Base-by-base conservation (phyloP, 495 filamentous ascomycete species). In the Lichenothelia convexa region DNA sequence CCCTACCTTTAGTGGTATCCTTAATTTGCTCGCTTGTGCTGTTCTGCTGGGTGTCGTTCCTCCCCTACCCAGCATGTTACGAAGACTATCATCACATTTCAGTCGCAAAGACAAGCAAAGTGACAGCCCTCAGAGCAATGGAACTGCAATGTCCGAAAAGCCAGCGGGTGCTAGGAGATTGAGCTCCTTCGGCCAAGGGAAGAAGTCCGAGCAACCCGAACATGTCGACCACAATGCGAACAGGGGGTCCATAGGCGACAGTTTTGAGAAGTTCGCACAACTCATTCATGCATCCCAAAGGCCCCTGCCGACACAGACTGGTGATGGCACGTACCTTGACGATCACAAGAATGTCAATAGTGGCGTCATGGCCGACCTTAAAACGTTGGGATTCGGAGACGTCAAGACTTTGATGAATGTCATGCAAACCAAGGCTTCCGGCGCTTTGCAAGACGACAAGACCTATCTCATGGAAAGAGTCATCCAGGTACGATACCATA, bases 381-480 rank as follows among this genome's bases (percentile, higher is more conserved):
- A 64, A 45, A 50, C 61, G 7, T 46, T 89, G 36, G 67, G 68
- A 3, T 61, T 75, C 51, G 63, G 66, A 41, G 71, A 78, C 40
- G 41, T 67, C 32, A 46, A 55, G 26, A 74, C 73, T 4, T 48
- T 75, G 36, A 64, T 62, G 51, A 60, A 67, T 22, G 41, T 72
- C 20, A 55, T 71, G 40, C 57, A 61, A 44, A 59, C 44, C 36
- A 68, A 73, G 49, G 57, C 54, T 16, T 58, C 57, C 13, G 71
- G 78, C 13, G 67, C 73, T 36, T 44, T 71, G 16, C 44, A 58
- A 0, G 73, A 83, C 43, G 81, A 89, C 53, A 86, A 84, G 61
- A 82, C 76, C 40, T 54, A 58, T 50, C 34, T 50, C 17, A 50
- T 50, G 47, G 47, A 50, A 32, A 40, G 47, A 17, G 42, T 50